These are phyloP conservation scores for Cercophora samala DNA, from an alignment of 495 filamentous ascomycete species.

Conservation along the genomic window DNA sequence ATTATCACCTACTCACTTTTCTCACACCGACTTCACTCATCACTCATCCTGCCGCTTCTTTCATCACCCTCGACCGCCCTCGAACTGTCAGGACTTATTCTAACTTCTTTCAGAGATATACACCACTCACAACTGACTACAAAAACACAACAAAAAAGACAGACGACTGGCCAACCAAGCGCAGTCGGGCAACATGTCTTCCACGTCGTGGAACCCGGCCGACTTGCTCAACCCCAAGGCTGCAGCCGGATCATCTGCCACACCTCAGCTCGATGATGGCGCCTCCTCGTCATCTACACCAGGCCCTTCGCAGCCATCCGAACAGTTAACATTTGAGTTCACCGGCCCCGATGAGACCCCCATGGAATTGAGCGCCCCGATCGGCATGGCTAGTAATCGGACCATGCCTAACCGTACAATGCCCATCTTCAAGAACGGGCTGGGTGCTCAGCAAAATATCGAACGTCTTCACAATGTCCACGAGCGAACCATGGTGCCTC, in stretches of 20 bases:
- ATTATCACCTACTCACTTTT: not conserved
- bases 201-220: conserved; percentile 24
- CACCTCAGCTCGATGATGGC: conserved; percentile 19
- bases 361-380: conserved; percentile 21
- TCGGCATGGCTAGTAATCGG: conserved; percentile 15
- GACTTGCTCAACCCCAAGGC: conserved; percentile 31
- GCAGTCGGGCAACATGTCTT: conserved; percentile 21
- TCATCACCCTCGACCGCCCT: not conserved
- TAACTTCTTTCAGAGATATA: not conserved
- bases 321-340: conserved; percentile 42
- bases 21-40: not conserved
- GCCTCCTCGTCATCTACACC: conserved; percentile 8
- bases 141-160: not conserved
- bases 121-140: not conserved
- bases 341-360: conserved; percentile 30
- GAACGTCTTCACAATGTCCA: conserved; percentile 72
- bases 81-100: not conserved
- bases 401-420: conserved; percentile 8
- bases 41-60: not conserved
- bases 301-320: conserved; percentile 12
- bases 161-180: not conserved
- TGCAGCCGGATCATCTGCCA: conserved; percentile 11
- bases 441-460: conserved; percentile 50
- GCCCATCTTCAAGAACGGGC: conserved; percentile 19
- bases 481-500: conserved; percentile 56